phyloP scores from a whole-genome alignment of 306 rosid species.

The Senna tora region DNA sequence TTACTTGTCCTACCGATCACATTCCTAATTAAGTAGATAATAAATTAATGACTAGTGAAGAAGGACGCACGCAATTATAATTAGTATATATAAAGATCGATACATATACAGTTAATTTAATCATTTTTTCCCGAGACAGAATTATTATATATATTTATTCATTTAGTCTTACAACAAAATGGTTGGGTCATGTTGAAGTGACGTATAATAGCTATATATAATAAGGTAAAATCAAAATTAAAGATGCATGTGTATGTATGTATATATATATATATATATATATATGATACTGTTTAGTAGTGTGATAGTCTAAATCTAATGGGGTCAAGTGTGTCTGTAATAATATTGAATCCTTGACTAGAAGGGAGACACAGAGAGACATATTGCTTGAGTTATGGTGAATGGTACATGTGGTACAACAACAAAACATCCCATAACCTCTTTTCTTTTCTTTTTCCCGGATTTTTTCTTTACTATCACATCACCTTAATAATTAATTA shows the following conservation, averaged over 20 bases:
- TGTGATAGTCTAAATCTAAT: slow-evolving; percentile 41
- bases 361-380: slow-evolving; percentile 29
- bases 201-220: slow-evolving; percentile 13
- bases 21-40: neutral
- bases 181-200: slow-evolving; percentile 40
- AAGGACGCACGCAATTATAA: no score
- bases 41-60: neutral
- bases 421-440: neutral
- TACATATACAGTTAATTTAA: no score
- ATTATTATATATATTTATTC: neutral
- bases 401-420: slow-evolving; percentile 10
- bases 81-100: no score
- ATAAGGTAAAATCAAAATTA: no score
- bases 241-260: slow-evolving; percentile 18
- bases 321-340: slow-evolving; percentile 37
- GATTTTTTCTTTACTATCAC: neutral
- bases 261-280: neutral
- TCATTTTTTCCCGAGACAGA: neutral
- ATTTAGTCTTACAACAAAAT: neutral
- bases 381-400: neutral
- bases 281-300: slow-evolving; percentile 28
- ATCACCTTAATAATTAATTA: no score
- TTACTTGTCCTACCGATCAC: neutral
- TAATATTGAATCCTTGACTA: slow-evolving; percentile 35
- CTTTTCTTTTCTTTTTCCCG: neutral